Base-by-base conservation (phyloP, 495 filamentous ascomycete genomes). In the Lineolata rhizophorae region DNA sequence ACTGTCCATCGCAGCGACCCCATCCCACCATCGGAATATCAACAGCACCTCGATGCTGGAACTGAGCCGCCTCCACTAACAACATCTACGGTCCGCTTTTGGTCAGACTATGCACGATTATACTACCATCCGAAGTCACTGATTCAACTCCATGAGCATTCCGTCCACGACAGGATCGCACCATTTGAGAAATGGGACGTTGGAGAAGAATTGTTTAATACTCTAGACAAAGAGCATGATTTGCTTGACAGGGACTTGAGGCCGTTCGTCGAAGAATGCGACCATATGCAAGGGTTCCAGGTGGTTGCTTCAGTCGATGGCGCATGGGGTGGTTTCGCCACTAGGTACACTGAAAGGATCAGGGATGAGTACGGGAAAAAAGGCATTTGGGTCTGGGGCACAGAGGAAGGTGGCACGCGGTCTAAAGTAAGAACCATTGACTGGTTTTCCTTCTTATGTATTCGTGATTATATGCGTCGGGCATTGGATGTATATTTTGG, bases 121-220 rank as follows among this genome's bases (percentile, higher is more conserved):
- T 95, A 72, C 53, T 95, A 80, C 49, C 84, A 99, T 47, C 87
- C 87, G 2, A 70, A 71, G 24, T 93, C 83, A 3, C 65, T 91
- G 22, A 61, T 92, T 5, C 22, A 25, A 25, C 22, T 25, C 22
- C n/a, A n/a, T n/a, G n/a, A n/a, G n/a, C n/a, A n/a, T n/a, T n/a
- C n/a, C n/a, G n/a, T n/a, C n/a, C n/a, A n/a, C n/a, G n/a, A n/a
- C n/a, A n/a, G n/a, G n/a, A n/a, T n/a, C n/a, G 22, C 22, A n/a
- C 22, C 22, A 6, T 91, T 93, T 37, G 83, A 92, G 47, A 65
- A 70, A 31, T 90, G 74, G 70, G 54, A 60, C 19, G 57, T 66
- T 8, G 87, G 87, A 9, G 74, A 75, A 45, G 83, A 91, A 5
- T 60, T 99, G 3, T 99, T 95, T 41, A 56, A 51, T 16, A 65